Percentiles rank a stretch among this genome's conserved stretches.
These are phyloP conservation scores for Fusarium tuaranense DNA, from an alignment of 2,329 filamentous ascomycete species.

Conservation along the genomic window DNA sequence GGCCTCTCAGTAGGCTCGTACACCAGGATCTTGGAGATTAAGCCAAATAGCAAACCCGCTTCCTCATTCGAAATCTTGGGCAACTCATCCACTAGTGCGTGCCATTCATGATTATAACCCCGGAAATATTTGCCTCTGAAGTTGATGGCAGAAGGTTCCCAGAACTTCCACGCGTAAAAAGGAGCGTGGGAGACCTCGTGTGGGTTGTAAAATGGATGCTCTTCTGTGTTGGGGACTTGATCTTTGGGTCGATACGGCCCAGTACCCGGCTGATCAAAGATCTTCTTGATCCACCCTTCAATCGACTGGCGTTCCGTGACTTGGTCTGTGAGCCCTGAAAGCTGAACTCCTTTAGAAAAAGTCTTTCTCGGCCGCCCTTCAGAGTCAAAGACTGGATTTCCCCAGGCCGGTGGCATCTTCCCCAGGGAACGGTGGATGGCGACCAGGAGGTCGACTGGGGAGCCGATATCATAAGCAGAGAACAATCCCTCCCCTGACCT, in stretches of 20 bases:
- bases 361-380: slow-evolving; percentile 9
- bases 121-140: slow-evolving; percentile 23
- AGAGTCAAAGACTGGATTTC: background rate
- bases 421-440: background rate
- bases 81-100: slow-evolving; percentile 15
- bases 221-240: background rate
- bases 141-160: slow-evolving; percentile 32
- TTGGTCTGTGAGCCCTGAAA: background rate
- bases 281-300: background rate
- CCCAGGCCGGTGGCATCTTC: background rate
- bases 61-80: slow-evolving; percentile 37
- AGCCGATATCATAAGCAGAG: background rate
- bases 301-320: background rate
- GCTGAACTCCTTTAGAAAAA: background rate
- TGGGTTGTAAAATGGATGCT: background rate
- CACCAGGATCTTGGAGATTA: slow-evolving; percentile 40
- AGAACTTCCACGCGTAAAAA: slow-evolving; percentile 25
- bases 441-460: background rate
- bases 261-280: background rate
- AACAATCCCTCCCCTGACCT: background rate
- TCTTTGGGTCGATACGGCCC: background rate
- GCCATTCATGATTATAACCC: slow-evolving; percentile 28
- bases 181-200: background rate
- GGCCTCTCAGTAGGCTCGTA: slow-evolving; percentile 36
- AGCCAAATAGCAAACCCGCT: slow-evolving; percentile 36